Conservation (phyloP, 371 early-diverging fungal genomes). For the Mucor plumbeus region DNA sequence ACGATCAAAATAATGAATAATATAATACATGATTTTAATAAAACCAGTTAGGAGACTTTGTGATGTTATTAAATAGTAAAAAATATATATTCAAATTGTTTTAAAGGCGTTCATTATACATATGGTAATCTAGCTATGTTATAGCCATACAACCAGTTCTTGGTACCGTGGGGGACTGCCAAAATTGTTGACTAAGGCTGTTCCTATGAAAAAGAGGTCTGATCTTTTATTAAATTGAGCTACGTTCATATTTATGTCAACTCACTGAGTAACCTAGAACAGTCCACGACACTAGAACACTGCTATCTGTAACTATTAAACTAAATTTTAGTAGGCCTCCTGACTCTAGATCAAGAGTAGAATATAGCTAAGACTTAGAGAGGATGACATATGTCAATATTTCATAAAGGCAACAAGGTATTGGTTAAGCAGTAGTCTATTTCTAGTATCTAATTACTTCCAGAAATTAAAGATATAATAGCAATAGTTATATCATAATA, state of each 20-base stretch:
- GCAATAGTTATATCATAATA: constrained; percentile 19
- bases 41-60: too few relatives aligned
- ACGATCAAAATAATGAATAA: constrained; percentile 10
- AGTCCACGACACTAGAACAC: background rate
- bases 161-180: too few relatives aligned
- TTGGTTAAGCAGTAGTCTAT: constrained; percentile 18
- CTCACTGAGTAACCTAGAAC: constrained; percentile 1
- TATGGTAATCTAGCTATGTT: too few relatives aligned
- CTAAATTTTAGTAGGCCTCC: constrained; percentile 12
- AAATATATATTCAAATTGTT: too few relatives aligned
- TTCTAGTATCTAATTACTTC: constrained; percentile 19
- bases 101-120: too few relatives aligned
- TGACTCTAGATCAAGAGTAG: constrained; percentile 21
- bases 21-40: constrained; percentile 8
- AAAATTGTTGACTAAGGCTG: too few relatives aligned
- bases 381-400: constrained; percentile 19
- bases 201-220: too few relatives aligned
- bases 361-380: constrained; percentile 17
- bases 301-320: constrained; percentile 1
- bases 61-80: too few relatives aligned
- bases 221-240: too few relatives aligned
- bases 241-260: background rate
- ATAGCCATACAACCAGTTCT: too few relatives aligned
- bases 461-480: constrained; percentile 19
- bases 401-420: constrained; percentile 16